Evolutionary conservation across 495 filamentous ascomycete species (phyloP).

Genomic region (Lophium mytilinum): DNA sequence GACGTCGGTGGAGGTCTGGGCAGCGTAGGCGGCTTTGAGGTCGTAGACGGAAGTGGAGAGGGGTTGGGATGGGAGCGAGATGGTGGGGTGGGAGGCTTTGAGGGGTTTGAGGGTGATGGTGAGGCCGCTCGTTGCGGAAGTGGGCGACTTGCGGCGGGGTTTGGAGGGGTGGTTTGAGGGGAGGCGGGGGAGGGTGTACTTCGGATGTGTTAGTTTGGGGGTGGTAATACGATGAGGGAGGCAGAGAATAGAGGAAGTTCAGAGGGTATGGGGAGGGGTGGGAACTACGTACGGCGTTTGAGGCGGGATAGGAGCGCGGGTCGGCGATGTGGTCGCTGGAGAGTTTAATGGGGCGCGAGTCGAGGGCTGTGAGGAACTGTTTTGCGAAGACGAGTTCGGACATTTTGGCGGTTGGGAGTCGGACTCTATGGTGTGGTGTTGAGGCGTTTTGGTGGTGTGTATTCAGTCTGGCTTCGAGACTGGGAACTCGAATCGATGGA

Average conservation of each 20-base stretch:
- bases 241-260: not conserved
- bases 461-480: no score
- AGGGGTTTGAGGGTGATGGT: constrained; percentile 63
- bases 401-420: constrained; percentile 41
- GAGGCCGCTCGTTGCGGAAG: constrained; percentile 37
- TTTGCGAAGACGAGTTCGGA: constrained; percentile 80
- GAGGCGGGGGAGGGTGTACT: constrained; percentile 8
- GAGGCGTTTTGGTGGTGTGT: no score
- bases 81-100: constrained; percentile 56
- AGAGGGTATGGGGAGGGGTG: not conserved
- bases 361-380: constrained; percentile 69
- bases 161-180: constrained; percentile 36
- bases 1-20: constrained; percentile 40
- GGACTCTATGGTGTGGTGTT: no score
- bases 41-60: constrained; percentile 64
- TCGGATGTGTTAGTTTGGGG: constrained; percentile 30
- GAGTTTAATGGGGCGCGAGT: constrained; percentile 67
- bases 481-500: no score
- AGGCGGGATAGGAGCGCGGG: constrained; percentile 60
- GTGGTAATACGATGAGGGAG: constrained; percentile 40
- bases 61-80: constrained; percentile 50
- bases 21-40: constrained; percentile 55
- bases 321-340: constrained; percentile 80
- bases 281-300: constrained; percentile 54
- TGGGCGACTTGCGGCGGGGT: constrained; percentile 42